Conservation (phyloP, 2,329 filamentous ascomycete species). For the Tolypocladium inflatum region DNA sequence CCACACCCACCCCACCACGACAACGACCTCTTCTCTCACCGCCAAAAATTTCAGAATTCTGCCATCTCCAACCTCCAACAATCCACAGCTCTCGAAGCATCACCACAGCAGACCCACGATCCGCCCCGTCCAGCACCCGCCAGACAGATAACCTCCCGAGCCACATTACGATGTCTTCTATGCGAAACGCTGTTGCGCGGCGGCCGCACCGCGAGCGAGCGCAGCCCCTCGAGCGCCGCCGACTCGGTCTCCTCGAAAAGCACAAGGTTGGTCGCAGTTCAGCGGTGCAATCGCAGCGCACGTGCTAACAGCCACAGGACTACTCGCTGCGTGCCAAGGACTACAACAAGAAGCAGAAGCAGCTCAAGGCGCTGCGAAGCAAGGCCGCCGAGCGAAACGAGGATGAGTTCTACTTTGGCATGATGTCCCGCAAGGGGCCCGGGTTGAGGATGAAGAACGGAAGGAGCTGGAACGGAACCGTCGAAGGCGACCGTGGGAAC, state of each 20-base stretch:
- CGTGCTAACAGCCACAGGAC: conserved; percentile 31
- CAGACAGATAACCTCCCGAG: neutral
- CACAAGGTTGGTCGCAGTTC: conserved; percentile 56
- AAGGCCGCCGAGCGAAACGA: conserved; percentile 60
- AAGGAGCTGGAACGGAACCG: conserved; percentile 43
- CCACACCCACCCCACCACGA: neutral
- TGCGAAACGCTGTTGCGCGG: conserved; percentile 60
- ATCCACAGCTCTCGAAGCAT: neutral
- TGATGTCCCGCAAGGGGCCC: conserved; percentile 53
- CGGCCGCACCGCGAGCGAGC: conserved; percentile 85
- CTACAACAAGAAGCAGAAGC: conserved; percentile 55
- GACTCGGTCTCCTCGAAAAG: conserved; percentile 90
- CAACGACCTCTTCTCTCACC: conserved; percentile 14
- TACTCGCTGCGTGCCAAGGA: conserved; percentile 57
- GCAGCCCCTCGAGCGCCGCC: conserved; percentile 72
- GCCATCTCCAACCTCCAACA: conserved; percentile 10
- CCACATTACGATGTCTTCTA: conserved; percentile 38
- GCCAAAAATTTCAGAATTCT: conserved; percentile 29
- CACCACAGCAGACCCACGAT: neutral
- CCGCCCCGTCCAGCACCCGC: neutral
- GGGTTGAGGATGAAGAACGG: conserved; percentile 38
- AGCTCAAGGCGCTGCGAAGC: conserved; percentile 47
- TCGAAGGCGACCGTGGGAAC: conserved; percentile 49
- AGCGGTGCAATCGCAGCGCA: neutral
- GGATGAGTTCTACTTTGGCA: conserved; percentile 65